Conservation (phyloP, 768 basidiomycete genomes). For the Austroboletus festivus region DNA sequence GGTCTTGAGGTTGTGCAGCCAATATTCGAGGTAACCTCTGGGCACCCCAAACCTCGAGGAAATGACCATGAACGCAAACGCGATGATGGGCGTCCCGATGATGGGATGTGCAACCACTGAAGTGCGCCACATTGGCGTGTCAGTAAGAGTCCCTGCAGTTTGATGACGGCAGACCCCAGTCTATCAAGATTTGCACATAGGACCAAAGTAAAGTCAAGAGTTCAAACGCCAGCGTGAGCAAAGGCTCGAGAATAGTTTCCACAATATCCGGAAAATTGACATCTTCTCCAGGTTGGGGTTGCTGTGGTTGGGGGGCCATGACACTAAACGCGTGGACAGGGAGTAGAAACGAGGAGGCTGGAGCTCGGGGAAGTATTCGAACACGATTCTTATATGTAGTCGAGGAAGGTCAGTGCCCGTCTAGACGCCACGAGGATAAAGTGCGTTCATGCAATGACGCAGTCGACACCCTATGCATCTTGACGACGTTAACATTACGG, state of each 20-base stretch:
- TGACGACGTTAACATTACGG: background rate
- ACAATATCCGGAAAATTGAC: slow-evolving; percentile 15
- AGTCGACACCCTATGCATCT: background rate
- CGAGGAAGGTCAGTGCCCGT: background rate
- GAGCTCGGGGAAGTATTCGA: background rate
- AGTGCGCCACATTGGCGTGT: too few species aligned
- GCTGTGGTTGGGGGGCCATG: background rate
- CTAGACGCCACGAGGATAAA: background rate
- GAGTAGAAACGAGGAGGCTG: background rate
- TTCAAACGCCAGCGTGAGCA: slow-evolving; percentile 6
- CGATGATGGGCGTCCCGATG: slow-evolving; percentile 3
- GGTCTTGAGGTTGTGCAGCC: background rate
- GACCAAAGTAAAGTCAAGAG: slow-evolving; percentile 8
- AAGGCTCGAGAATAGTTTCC: slow-evolving; percentile 12
- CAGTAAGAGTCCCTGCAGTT: too few species aligned
- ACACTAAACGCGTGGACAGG: background rate
- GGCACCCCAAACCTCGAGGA: background rate
- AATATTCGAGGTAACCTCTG: background rate
- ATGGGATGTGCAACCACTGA: slow-evolving; percentile 12
- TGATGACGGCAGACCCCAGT: slow-evolving; percentile 13
- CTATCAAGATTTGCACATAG: slow-evolving; percentile 1
- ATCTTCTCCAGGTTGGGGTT: slow-evolving; percentile 14
- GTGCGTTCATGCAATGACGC: background rate
- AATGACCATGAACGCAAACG: slow-evolving; percentile 13
- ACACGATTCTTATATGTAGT: background rate